Evolutionary conservation across 2,329 filamentous ascomycete species (phyloP).

Genomic region (Fusarium pseudograminearum): DNA sequence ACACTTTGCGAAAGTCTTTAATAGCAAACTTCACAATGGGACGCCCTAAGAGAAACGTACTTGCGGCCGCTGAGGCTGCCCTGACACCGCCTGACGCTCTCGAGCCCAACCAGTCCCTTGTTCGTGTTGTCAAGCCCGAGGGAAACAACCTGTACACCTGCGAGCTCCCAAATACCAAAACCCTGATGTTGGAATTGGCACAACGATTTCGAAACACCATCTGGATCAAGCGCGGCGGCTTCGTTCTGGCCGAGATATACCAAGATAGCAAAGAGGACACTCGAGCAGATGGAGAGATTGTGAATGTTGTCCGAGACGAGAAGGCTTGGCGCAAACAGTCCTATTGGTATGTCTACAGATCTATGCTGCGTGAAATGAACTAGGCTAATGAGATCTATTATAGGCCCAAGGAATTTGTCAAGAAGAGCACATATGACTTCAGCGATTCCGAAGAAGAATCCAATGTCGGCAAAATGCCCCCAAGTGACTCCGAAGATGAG

Average conservation of each 20-base stretch:
- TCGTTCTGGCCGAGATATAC: constrained; percentile 81
- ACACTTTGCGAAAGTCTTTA: background rate
- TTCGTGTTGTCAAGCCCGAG: constrained; percentile 82
- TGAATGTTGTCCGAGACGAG: constrained; percentile 93
- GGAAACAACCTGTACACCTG: constrained; percentile 92
- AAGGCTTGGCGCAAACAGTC: constrained; percentile 88
- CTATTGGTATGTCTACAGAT: constrained; percentile 75
- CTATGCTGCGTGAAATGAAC: constrained; percentile 1
- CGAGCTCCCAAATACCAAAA: constrained; percentile 73
- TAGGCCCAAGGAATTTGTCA: constrained; percentile 85
- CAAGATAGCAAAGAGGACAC: constrained; percentile 75
- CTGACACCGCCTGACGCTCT: constrained; percentile 69
- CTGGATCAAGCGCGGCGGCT: constrained; percentile 91
- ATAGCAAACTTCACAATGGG: constrained; percentile 47
- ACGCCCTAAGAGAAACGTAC: constrained; percentile 75
- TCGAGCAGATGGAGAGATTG: constrained; percentile 87
- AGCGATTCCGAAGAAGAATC: constrained; percentile 82
- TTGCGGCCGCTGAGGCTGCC: constrained; percentile 80
- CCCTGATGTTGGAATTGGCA: constrained; percentile 82
- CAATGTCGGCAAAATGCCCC: constrained; percentile 85
- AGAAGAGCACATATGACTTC: constrained; percentile 73
- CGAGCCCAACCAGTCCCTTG: constrained; percentile 74
- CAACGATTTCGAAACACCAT: constrained; percentile 90
- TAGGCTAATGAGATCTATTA: constrained; percentile 23
- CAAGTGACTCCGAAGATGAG: constrained; percentile 79